Evolutionary conservation across 2,329 filamentous ascomycete genomes (phyloP).

Genomic region (Colletotrichum sidae): DNA sequence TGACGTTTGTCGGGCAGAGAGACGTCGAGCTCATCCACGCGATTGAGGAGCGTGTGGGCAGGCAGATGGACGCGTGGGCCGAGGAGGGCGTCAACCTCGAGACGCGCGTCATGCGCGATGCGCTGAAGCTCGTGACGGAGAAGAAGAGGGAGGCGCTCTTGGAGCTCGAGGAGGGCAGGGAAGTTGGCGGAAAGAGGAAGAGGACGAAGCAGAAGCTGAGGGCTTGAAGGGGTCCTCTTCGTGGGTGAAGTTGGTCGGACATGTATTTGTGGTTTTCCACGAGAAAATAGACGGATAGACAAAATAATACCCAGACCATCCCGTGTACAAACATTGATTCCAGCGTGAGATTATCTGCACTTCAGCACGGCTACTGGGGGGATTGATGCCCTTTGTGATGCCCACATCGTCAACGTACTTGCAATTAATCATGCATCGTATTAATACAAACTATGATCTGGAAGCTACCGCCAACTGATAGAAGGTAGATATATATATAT

Average conservation of each 20-base stretch:
- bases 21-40: slow-evolving; percentile 92
- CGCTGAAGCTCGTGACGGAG: slow-evolving; percentile 90
- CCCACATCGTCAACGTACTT: no score
- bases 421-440: no score
- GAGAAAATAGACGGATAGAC: slow-evolving; percentile 19
- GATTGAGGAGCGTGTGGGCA: slow-evolving; percentile 86
- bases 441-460: no score
- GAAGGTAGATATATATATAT: no score
- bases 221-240: slow-evolving; percentile 1
- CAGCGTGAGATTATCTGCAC: no score
- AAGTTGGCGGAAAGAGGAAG: slow-evolving; percentile 88
- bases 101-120: slow-evolving; percentile 84
- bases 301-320: slow-evolving; percentile 29
- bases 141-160: slow-evolving; percentile 93
- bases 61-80: slow-evolving; percentile 83
- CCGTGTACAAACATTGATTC: background rate
- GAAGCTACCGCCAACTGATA: no score
- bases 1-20: slow-evolving; percentile 91
- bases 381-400: no score
- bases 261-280: background rate
- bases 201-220: slow-evolving; percentile 67
- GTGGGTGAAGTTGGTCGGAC: background rate
- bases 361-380: no score
- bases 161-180: slow-evolving; percentile 91
- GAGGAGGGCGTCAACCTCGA: slow-evolving; percentile 97